These are phyloP conservation scores for Astraeus odoratus DNA, from an alignment of 768 basidiomycete genomes.

Conservation along the genomic window DNA sequence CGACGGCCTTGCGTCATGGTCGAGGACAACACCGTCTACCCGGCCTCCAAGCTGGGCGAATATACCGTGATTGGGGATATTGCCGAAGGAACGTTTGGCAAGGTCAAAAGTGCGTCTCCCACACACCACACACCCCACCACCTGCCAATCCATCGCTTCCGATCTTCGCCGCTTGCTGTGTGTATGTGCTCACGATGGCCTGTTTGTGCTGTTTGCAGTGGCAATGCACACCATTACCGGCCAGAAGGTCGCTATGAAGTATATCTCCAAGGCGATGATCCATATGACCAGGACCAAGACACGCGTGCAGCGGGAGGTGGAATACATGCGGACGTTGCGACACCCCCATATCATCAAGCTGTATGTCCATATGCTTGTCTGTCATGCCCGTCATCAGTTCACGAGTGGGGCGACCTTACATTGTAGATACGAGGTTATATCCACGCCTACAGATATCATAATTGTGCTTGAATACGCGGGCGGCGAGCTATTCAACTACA, in stretches of 20 bases:
- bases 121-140: neutral
- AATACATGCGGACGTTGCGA: slow-evolving; percentile 89
- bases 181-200: slow-evolving; percentile 9
- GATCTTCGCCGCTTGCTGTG: slow-evolving; percentile 7
- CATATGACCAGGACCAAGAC: slow-evolving; percentile 87
- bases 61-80: slow-evolving; percentile 85
- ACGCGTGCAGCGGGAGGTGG: slow-evolving; percentile 90
- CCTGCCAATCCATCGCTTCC: slow-evolving; percentile 4
- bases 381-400: neutral
- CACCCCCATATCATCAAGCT: slow-evolving; percentile 98
- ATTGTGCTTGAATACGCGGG: slow-evolving; percentile 97
- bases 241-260: slow-evolving; percentile 96
- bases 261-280: slow-evolving; percentile 91
- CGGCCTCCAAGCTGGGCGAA: slow-evolving; percentile 79
- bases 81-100: slow-evolving; percentile 96
- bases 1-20: slow-evolving; percentile 19
- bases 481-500: slow-evolving; percentile 97
- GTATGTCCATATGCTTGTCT: slow-evolving; percentile 37
- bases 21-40: slow-evolving; percentile 29
- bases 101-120: slow-evolving; percentile 85
- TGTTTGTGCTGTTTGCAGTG: slow-evolving; percentile 43
- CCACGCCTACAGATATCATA: slow-evolving; percentile 92
- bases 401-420: slow-evolving; percentile 5
- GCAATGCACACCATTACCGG: slow-evolving; percentile 92
- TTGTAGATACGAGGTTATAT: slow-evolving; percentile 79